phyloP scores from a whole-genome alignment of 2,329 filamentous ascomycete genomes.

The Juglanconis oblonga region DNA sequence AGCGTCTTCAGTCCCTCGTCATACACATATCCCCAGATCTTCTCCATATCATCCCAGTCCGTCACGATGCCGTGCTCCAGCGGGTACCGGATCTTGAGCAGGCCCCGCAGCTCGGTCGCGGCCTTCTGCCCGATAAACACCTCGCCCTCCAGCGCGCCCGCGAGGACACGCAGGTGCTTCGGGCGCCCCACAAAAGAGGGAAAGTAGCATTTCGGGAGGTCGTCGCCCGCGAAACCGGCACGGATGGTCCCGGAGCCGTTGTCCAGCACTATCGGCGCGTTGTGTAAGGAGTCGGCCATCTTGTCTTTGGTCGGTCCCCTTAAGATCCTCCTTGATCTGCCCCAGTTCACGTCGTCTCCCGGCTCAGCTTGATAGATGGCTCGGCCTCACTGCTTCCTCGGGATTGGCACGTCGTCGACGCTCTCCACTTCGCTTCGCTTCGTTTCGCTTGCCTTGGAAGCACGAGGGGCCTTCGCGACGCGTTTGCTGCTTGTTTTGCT shows the following conservation, averaged over 20 bases:
- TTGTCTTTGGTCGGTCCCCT: slow-evolving; percentile 8
- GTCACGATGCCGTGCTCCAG: slow-evolving; percentile 98
- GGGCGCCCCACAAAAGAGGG: slow-evolving; percentile 95
- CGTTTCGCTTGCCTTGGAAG: neutral
- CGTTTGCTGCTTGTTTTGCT: neutral
- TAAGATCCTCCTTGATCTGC: neutral
- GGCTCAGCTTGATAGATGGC: neutral
- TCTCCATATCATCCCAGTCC: slow-evolving; percentile 99
- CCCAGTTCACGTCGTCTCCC: neutral
- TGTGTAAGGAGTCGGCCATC: slow-evolving; percentile 73
- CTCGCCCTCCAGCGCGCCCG: slow-evolving; percentile 94
- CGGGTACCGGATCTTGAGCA: slow-evolving; percentile 94
- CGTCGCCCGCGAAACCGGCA: slow-evolving; percentile 93
- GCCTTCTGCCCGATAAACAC: slow-evolving; percentile 91
- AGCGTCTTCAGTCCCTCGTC: slow-evolving; percentile 93
- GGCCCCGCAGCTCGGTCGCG: slow-evolving; percentile 82
- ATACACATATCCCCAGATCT: slow-evolving; percentile 98
- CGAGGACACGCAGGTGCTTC: slow-evolving; percentile 91
- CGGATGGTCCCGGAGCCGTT: slow-evolving; percentile 98
- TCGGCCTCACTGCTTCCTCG: neutral
- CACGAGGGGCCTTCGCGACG: neutral
- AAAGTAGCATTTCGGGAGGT: slow-evolving; percentile 94
- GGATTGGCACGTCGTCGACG: neutral
- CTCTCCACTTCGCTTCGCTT: too few relatives aligned
- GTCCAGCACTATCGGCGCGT: slow-evolving; percentile 97